Percentiles rank a stretch among this genome's conserved stretches.
These are phyloP conservation scores for Polytrichum commune DNA, from an alignment of 225 moss, liverwort and hornwort genomes.

Conservation along the genomic window DNA sequence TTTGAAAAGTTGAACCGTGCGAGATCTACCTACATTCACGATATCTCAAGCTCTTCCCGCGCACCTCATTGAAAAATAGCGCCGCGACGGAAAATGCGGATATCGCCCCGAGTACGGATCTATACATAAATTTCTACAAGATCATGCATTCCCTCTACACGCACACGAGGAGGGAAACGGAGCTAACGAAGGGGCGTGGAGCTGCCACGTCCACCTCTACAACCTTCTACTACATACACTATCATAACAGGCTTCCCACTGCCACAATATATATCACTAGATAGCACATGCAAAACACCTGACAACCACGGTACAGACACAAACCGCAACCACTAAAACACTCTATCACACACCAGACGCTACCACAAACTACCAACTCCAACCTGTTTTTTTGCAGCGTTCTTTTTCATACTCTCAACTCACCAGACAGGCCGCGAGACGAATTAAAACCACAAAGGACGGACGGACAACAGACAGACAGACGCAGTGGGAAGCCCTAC, in stretches of 20 bases:
- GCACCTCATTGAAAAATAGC: neutral
- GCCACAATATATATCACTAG: neutral
- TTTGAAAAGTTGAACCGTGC: neutral
- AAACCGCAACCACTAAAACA: neutral
- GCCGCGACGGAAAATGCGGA: neutral
- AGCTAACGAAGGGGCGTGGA: neutral
- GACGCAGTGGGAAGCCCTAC: conserved; percentile 2
- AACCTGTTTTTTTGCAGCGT: neutral
- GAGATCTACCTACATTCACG: neutral
- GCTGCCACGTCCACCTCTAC: neutral
- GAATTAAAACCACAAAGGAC: neutral
- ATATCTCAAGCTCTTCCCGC: neutral
- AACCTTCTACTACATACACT: neutral
- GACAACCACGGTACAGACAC: neutral
- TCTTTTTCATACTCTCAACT: neutral
- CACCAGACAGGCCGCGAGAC: neutral
- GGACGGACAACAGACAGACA: neutral
- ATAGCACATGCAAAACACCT: neutral
- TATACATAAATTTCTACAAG: neutral
- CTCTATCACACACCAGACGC: neutral
- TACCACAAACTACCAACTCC: neutral
- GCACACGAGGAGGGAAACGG: neutral
- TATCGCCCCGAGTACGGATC: neutral
- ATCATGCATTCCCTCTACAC: neutral
- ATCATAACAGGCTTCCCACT: neutral